Evolutionary conservation across 305 asterid genomes (phyloP), one percentile per base, ranked within the genome.

Genomic region (Fraxinus velutina): DNA sequence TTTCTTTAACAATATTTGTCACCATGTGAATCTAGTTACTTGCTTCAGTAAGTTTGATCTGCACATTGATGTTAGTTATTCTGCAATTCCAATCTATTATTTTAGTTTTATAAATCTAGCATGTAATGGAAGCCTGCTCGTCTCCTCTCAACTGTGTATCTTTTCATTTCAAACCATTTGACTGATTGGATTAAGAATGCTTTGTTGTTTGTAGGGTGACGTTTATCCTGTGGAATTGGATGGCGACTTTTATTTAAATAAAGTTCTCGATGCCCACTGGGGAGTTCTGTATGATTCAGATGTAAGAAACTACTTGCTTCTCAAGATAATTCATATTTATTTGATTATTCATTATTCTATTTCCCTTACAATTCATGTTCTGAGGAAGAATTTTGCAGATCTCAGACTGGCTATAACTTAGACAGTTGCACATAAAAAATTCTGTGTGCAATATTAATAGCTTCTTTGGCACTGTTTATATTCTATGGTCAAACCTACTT

Each of bases 231-330:
- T 94, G 90, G 97, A 93, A 83, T 80, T 89, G 62, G 87, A 89
- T 86, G 91, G 88, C 79, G 88, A 85, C 86, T 86, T 90, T 83
- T 84, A 79, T 24, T 74, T 81, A 32, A 88, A 86, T 90, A 92
- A 87, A 92, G 91, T 94, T 83, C 97, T 94, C 52, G 98, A 94
- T 86, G 97, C 97, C 73, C 83, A 94, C 86, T 94, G 98, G 97
- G 98, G 98, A 83, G 91, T 91, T 86, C 92, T 94, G 79, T 86
- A 91, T 44, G 90, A 91, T 55, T 90, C 85, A 83, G 98, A 94
- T 85, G 98, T 94, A 93, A 92, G 94, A 83, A 86, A 75, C 76
- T 75, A 72, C 82, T 75, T 76, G 37, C 27, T 75, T 50, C 68
- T 21, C 34, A 50, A 30, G 60, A 78, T 68, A 55, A 29, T 34